These are phyloP conservation scores for Juglanconis sp. DNA, from an alignment of 2,329 filamentous ascomycete species.

Conservation along the genomic window DNA sequence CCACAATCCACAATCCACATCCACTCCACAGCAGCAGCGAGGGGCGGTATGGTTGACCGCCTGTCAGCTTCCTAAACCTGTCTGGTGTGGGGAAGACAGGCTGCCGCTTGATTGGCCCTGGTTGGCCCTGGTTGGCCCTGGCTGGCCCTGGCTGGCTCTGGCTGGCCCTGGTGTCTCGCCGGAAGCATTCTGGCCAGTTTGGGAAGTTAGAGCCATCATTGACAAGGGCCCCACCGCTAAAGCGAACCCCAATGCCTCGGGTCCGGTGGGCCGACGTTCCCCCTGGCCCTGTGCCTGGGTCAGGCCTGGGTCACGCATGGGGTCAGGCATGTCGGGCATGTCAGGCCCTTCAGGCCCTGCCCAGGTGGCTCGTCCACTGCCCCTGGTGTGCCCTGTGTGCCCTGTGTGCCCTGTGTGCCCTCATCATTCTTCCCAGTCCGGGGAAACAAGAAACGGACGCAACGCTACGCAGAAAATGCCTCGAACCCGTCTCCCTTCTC, in stretches of 20 bases:
- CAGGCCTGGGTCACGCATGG: too few relatives aligned
- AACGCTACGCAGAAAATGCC: constrained; percentile 8
- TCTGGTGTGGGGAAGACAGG: neutral
- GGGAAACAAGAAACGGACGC: constrained; percentile 3
- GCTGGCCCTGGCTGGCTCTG: too few relatives aligned
- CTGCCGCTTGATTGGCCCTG: neutral
- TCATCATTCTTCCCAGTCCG: neutral
- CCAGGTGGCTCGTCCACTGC: too few relatives aligned
- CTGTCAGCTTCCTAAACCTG: too few relatives aligned
- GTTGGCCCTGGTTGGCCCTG: too few relatives aligned
- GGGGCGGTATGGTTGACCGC: constrained; percentile 14
- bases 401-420: constrained; percentile 5
- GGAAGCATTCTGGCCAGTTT: too few relatives aligned
- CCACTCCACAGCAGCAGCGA: neutral
- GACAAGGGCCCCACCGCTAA: neutral
- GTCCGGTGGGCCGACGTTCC: neutral
- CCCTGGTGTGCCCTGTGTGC: neutral
- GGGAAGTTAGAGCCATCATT: too few relatives aligned
- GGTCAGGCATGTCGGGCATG: too few relatives aligned
- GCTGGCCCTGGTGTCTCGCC: too few relatives aligned
- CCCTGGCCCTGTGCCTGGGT: neutral
- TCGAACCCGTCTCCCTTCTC: neutral
- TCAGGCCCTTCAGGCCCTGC: too few relatives aligned
- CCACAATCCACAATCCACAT: constrained; percentile 2
- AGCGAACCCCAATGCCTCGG: neutral